A percentile compares a stretch with the other conserved stretches of the same genome.
Evolutionary conservation across 2,329 filamentous ascomycete species (phyloP).

Genomic region (Pseudogymnoascus sp.): DNA sequence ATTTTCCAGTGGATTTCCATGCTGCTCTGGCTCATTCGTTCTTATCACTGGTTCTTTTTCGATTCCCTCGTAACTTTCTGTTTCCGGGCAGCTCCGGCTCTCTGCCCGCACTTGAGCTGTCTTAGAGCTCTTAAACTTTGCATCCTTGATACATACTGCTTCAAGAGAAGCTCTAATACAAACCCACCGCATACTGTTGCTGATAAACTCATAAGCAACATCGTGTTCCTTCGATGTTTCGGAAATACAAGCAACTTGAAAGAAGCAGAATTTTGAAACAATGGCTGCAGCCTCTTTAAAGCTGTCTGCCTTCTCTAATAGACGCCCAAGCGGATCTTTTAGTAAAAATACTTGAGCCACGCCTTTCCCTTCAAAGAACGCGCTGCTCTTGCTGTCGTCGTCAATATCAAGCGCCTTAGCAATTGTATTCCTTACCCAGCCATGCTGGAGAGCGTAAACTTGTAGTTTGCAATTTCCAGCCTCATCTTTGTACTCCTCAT

Average conservation of each 20-base stretch:
- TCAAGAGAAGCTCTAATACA: neutral
- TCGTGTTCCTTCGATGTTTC: neutral
- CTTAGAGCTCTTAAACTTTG: neutral
- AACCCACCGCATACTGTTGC: neutral
- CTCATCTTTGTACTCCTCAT: slow-evolving; percentile 12
- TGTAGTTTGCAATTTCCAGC: slow-evolving; percentile 12
- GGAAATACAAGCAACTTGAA: neutral
- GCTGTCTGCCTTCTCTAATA: neutral
- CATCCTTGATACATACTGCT: neutral
- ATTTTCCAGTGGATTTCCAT: neutral
- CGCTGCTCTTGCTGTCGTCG: slow-evolving; percentile 7
- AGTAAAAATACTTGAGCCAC: neutral
- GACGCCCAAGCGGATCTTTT: neutral
- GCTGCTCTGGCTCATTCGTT: neutral
- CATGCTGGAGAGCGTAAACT: slow-evolving; percentile 12
- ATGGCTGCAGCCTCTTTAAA: neutral
- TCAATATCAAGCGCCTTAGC: slow-evolving; percentile 12
- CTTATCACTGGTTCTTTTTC: neutral
- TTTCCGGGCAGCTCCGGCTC: neutral
- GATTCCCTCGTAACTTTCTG: neutral
- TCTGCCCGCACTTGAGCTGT: neutral
- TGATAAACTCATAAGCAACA: neutral
- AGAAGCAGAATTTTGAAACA: neutral
- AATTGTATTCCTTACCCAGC: slow-evolving; percentile 5
- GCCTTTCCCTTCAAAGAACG: neutral